A percentile compares a stretch with the other conserved stretches of the same genome.
Evolutionary conservation across 1,284 basidiomycete species (phyloP).

Genomic region (Cerrena zonata): DNA sequence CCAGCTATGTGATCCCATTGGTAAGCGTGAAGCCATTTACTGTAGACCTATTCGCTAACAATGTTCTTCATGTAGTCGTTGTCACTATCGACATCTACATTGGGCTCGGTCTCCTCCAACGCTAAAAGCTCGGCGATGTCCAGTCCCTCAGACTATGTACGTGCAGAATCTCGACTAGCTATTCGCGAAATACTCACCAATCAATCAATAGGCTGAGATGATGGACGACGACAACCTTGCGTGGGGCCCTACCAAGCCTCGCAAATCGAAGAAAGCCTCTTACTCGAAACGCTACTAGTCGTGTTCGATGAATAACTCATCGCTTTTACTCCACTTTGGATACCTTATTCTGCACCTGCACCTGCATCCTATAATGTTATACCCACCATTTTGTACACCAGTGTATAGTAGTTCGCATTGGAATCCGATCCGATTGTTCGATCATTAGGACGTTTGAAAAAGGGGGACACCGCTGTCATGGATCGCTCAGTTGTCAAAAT

Average conservation of each 20-base stretch:
- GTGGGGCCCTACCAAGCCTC: conserved; percentile 21
- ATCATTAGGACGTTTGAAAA: not conserved
- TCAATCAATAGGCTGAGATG: conserved; percentile 25
- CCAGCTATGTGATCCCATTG: not conserved
- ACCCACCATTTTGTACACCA: not conserved
- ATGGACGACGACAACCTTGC: conserved; percentile 28
- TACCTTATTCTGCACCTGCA: no score
- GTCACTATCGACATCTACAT: not conserved
- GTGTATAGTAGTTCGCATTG: not conserved
- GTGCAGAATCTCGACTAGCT: not conserved
- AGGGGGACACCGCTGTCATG: no score
- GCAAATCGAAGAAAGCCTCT: conserved; percentile 2
- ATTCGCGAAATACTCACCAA: no score
- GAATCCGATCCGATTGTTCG: not conserved
- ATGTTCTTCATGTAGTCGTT: not conserved
- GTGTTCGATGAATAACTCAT: not conserved
- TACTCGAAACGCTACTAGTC: not conserved
- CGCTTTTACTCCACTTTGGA: not conserved
- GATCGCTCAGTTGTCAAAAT: no score
- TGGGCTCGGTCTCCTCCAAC: not conserved
- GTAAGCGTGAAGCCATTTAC: not conserved
- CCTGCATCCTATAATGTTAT: no score
- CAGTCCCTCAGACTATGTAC: not conserved
- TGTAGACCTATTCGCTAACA: not conserved
- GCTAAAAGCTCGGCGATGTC: not conserved